Percentiles rank a stretch among this genome's conserved stretches.
Conservation (phyloP, 2,329 filamentous ascomycete genomes). For the Clathrospora elynae region DNA sequence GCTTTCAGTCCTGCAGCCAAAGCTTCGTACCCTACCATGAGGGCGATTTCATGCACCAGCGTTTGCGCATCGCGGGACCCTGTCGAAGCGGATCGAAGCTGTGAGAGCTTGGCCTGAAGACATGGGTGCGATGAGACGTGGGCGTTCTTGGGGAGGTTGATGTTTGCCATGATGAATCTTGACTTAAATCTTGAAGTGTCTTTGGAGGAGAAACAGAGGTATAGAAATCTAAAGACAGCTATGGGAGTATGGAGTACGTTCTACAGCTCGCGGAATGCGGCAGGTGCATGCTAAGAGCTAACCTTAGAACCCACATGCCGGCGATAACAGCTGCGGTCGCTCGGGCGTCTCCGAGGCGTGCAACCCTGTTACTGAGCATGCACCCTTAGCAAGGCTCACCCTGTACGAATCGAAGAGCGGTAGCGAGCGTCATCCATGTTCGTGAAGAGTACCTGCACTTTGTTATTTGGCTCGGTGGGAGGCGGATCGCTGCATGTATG, state of each 20-base stretch:
- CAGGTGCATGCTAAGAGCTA: constrained; percentile 19
- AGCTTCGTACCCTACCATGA: constrained; percentile 83
- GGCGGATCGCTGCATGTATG: too few species aligned
- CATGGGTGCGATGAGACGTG: constrained; percentile 87
- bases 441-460: constrained; percentile 2
- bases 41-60: constrained; percentile 83
- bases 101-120: constrained; percentile 84
- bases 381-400: constrained; percentile 2
- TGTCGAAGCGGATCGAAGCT: constrained; percentile 76
- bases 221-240: too few species aligned
- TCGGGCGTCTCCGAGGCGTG: constrained; percentile 16
- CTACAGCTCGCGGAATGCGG: constrained; percentile 13
- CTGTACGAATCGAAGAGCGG: constrained; percentile 16
- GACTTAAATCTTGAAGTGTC: neutral
- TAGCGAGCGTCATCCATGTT: constrained; percentile 1
- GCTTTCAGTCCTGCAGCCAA: constrained; percentile 67
- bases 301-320: constrained; percentile 5
- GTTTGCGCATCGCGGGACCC: constrained; percentile 76
- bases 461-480: constrained; percentile 6
- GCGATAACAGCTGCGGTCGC: constrained; percentile 14
- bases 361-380: constrained; percentile 5
- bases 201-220: too few species aligned
- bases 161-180: constrained; percentile 32
- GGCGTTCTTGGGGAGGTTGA: constrained; percentile 58
- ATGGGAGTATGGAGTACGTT: too few species aligned